phyloP scores from a whole-genome alignment of 1,284 basidiomycete genomes.

The Laetiporus sulphureus region DNA sequence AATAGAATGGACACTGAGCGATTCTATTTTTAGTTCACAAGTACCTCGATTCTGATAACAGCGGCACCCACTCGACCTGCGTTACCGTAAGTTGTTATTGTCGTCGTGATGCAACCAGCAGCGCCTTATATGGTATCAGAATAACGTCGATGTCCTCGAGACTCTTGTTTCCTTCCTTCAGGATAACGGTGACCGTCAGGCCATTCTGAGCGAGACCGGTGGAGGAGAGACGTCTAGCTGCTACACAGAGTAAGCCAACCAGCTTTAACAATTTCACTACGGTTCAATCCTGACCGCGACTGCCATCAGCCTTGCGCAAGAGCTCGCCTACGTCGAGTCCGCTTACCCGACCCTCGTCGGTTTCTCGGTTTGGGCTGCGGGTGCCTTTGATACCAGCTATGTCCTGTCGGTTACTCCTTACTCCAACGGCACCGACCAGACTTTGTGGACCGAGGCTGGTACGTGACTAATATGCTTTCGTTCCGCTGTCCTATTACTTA shows the following conservation, averaged over 20 bases:
- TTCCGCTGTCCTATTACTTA: too few relatives aligned
- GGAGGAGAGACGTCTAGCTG: conserved; percentile 48
- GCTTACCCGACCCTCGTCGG: conserved; percentile 39
- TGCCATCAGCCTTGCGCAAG: conserved; percentile 29
- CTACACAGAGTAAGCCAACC: conserved; percentile 35
- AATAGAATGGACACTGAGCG: neutral
- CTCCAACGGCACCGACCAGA: conserved; percentile 31
- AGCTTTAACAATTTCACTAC: too few relatives aligned
- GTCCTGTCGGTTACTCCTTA: conserved; percentile 30
- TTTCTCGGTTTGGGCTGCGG: conserved; percentile 41
- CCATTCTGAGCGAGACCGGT: conserved; percentile 52
- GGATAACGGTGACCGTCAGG: conserved; percentile 44
- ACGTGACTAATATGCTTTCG: too few relatives aligned
- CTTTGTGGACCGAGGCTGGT: conserved; percentile 29
- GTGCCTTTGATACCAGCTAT: conserved; percentile 33
- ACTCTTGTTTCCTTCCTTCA: conserved; percentile 42
- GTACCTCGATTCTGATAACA: conserved; percentile 55
- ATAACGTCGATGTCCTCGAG: conserved; percentile 40
- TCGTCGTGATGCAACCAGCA: too few relatives aligned
- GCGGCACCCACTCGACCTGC: conserved; percentile 44
- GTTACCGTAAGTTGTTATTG: conserved; percentile 33
- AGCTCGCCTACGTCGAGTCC: conserved; percentile 41
- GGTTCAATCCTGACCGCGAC: neutral
- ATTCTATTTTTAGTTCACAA: conserved; percentile 42
- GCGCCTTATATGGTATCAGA: too few relatives aligned